Base-by-base conservation (phyloP, 2,329 filamentous ascomycete species). In the Exophiala sp. region DNA sequence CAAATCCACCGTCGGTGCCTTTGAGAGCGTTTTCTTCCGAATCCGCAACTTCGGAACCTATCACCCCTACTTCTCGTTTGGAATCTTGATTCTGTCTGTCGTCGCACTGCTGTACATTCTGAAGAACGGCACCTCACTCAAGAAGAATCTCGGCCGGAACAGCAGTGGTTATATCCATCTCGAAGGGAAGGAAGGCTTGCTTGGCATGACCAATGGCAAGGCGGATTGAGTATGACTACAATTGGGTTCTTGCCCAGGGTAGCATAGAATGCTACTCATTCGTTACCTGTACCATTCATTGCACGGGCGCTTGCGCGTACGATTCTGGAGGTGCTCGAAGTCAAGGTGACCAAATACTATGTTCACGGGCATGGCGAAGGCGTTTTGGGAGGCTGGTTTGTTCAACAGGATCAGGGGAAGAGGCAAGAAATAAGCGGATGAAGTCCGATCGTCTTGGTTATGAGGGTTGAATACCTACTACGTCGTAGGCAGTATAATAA, bases 1-100 rank as follows among this genome's bases (percentile, higher is more conserved):
- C n/a, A 75, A 73, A 60, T 75, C 72, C 6, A 74, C 72, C 3
- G 68, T 74, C 40, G 71, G 72, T 52, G 64, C 66, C 7, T 64
- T 75, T 43, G 71, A 74, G 59, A 66, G 66, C 21, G 58, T 71
- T 24, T 72, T 74, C 59, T 75, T 74, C 62, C 66, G 66, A 54
- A 67, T 70, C 6, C 65, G 68, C 27, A 66, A 68, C 22, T 72
- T 72, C 55, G 65, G 69, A 43, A 62, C 63, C 38, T 65, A 63
- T 34, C 72, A 75, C 48, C 72, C 71, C 2, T 69, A 71, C 38
- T 57, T 74, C 44, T 69, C 70, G 16, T 58, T 72, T 44, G 62
- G 65, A 16, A 43, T 73, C 8, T 56, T 74, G 34, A 61, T 67
- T 38, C 57, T 64, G n/a, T 62, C 64, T 5, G 51, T 71, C 21